A percentile compares a stretch with the other conserved stretches of the same genome.
These are phyloP conservation scores for Fusarium miscanthi DNA, from an alignment of 2,329 filamentous ascomycete species.

Conservation along the genomic window DNA sequence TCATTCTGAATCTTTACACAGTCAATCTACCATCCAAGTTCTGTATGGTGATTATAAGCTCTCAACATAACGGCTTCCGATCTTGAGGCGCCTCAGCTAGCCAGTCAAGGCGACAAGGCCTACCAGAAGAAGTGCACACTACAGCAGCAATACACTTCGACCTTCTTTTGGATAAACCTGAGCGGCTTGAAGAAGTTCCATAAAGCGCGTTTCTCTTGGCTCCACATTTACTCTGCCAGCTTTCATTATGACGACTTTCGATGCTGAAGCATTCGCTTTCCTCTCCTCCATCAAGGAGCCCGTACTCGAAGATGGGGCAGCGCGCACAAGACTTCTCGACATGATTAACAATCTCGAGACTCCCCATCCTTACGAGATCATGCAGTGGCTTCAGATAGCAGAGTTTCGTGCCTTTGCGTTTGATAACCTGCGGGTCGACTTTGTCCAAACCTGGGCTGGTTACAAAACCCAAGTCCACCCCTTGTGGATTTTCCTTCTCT, in stretches of 20 bases:
- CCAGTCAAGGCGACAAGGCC: too few species aligned
- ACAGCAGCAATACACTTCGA: background rate
- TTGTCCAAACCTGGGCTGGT: background rate
- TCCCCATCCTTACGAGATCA: background rate
- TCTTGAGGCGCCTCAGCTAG: background rate
- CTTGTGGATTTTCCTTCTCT: background rate
- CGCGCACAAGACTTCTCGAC: background rate
- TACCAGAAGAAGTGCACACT: background rate
- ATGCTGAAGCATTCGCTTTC: background rate
- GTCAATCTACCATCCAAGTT: background rate
- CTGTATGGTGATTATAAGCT: background rate
- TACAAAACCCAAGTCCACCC: background rate
- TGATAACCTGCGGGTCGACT: background rate
- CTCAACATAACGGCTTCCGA: background rate
- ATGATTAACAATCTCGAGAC: background rate
- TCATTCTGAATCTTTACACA: background rate
- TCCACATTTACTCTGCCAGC: background rate
- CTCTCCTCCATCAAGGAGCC: background rate
- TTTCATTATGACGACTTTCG: background rate
- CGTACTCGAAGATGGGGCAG: background rate
- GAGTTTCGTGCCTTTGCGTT: background rate
- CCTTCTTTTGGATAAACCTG: background rate
- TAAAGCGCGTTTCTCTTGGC: background rate
- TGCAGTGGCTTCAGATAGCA: background rate
- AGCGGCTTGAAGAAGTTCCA: rapidly evolving